Conservation (phyloP, 129 eudicot species). For the Cynara cardunculus region DNA sequence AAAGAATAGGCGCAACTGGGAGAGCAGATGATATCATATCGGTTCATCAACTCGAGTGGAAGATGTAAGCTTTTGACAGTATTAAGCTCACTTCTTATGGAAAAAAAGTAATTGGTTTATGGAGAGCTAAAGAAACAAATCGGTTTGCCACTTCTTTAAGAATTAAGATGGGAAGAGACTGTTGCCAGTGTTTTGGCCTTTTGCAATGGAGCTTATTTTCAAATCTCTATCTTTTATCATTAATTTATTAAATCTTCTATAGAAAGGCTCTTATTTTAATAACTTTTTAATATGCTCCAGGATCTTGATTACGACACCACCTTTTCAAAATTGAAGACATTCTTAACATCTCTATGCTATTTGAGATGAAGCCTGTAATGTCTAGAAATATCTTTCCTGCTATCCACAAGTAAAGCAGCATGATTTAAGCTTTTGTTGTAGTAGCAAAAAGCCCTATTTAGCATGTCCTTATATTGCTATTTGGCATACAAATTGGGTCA, state of each 20-base stretch:
- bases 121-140: not conserved
- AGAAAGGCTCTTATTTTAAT: not conserved
- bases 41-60: not conserved
- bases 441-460: not conserved
- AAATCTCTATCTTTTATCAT: not conserved
- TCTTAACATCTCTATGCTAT: not conserved
- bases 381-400: not conserved
- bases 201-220: slow-evolving; percentile 3
- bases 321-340: not conserved
- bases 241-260: not conserved
- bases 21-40: not conserved
- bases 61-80: not conserved
- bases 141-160: not conserved
- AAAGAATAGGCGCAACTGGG: not conserved
- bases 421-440: not conserved
- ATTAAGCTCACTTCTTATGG: not conserved
- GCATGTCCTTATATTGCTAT: not conserved
- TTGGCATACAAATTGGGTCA: not conserved
- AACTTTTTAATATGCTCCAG: not conserved
- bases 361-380: not conserved
- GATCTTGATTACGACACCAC: not conserved
- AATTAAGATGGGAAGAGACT: not conserved
- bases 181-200: slow-evolving; percentile 8
- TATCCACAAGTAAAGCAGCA: not conserved
- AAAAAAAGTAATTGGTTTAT: not conserved